A percentile compares a stretch with the other conserved stretches of the same genome.
These are phyloP conservation scores for Neurospora africana DNA, from an alignment of 495 filamentous ascomycete genomes.

Conservation along the genomic window DNA sequence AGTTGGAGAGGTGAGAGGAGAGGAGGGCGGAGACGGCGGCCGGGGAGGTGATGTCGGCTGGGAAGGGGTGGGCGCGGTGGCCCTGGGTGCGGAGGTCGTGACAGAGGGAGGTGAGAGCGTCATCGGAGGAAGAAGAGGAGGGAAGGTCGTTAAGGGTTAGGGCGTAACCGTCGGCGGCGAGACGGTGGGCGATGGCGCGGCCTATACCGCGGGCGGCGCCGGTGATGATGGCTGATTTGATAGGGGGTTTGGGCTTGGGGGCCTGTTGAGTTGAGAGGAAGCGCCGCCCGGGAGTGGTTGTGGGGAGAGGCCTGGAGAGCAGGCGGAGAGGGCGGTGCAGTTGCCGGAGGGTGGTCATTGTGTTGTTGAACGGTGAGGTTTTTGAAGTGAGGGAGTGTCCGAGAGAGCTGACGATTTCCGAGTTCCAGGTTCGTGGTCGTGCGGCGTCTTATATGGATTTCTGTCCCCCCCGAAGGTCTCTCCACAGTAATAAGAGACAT, in stretches of 20 bases:
- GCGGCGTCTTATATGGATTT: neutral
- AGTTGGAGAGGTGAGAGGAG: constrained; percentile 27
- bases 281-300: neutral
- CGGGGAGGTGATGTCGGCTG: constrained; percentile 46
- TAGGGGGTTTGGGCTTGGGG: neutral
- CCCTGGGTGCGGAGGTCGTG: constrained; percentile 28
- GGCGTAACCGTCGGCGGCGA: constrained; percentile 49
- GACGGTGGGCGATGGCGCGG: constrained; percentile 48
- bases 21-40: constrained; percentile 40
- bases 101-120: neutral
- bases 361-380: neutral
- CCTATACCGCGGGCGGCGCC: constrained; percentile 50
- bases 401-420: neutral
- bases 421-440: neutral
- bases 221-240: constrained; percentile 41
- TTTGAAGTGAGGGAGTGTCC: neutral
- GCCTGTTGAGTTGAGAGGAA: neutral
- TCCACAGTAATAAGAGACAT: too few species aligned
- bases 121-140: neutral
- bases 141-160: constrained; percentile 50
- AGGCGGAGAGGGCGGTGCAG: neutral
- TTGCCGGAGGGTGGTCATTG: neutral
- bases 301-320: neutral
- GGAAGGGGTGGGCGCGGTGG: constrained; percentile 29
- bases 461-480: too few species aligned